phyloP scores from a whole-genome alignment of 129 eudicot genomes.

The Glebionis coronaria region DNA sequence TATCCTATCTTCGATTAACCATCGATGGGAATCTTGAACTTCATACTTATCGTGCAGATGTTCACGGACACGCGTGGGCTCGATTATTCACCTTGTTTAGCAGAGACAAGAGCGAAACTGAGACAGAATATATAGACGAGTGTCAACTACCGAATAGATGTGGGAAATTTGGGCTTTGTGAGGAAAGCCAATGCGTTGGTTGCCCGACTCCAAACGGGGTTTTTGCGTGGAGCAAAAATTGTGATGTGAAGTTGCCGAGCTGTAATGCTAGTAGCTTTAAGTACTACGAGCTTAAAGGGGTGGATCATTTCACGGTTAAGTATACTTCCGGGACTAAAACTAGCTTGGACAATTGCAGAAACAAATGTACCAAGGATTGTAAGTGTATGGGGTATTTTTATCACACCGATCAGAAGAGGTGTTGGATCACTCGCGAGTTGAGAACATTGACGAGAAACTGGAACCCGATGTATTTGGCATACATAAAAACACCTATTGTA shows the following conservation, averaged over 20 bases:
- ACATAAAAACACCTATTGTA: constrained; percentile 31
- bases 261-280: constrained; percentile 29
- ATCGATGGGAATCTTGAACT: constrained; percentile 48
- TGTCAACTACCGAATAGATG: constrained; percentile 51
- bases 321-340: constrained; percentile 31
- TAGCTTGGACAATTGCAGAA: constrained; percentile 30
- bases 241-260: constrained; percentile 26
- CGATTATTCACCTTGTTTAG: constrained; percentile 35
- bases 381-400: constrained; percentile 62
- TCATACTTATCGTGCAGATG: constrained; percentile 32
- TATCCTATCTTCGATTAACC: constrained; percentile 44
- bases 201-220: constrained; percentile 44
- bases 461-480: constrained; percentile 42
- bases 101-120: background rate
- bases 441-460: constrained; percentile 36
- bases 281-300: constrained; percentile 49
- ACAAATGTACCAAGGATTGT: constrained; percentile 46
- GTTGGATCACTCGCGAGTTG: constrained; percentile 56
- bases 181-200: constrained; percentile 49
- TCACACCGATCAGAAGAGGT: constrained; percentile 36
- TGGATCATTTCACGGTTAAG: constrained; percentile 47
- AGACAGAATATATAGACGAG: constrained; percentile 17
- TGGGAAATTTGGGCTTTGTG: constrained; percentile 50
- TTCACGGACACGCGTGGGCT: constrained; percentile 36
- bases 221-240: constrained; percentile 50